Evolutionary conservation across 345 rosid species (phyloP).

Genomic region (Arabidopsis arenosa): DNA sequence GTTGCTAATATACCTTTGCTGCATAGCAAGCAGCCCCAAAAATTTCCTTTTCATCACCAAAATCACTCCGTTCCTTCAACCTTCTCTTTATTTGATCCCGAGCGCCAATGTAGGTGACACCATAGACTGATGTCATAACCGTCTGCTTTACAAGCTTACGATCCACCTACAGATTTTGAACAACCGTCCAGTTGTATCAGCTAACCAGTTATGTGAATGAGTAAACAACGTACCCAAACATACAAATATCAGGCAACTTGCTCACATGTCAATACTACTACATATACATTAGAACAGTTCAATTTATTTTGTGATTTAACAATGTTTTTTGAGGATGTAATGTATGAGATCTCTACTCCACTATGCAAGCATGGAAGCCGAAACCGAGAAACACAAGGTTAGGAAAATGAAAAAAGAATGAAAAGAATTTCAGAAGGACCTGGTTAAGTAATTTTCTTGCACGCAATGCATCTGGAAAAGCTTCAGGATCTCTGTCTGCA

Average conservation of each 20-base stretch:
- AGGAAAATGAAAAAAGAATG: not conserved
- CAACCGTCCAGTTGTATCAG: slow-evolving; percentile 40
- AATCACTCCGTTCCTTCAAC: slow-evolving; percentile 82
- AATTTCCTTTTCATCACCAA: slow-evolving; percentile 58
- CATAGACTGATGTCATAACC: slow-evolving; percentile 99
- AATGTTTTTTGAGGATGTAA: slow-evolving; percentile 3
- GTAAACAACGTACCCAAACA: slow-evolving; percentile 24
- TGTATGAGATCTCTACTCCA: slow-evolving; percentile 19
- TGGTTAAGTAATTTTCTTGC: slow-evolving; percentile 70
- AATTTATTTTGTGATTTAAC: slow-evolving; percentile 17
- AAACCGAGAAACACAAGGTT: slow-evolving; percentile 19
- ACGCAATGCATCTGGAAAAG: slow-evolving; percentile 68
- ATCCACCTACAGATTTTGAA: slow-evolving; percentile 69
- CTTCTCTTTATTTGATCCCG: slow-evolving; percentile 94
- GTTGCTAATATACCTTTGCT: slow-evolving; percentile 73
- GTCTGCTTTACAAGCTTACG: slow-evolving; percentile 99
- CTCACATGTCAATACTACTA: slow-evolving; percentile 10
- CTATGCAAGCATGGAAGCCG: slow-evolving; percentile 23
- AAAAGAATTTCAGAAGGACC: slow-evolving; percentile 50
- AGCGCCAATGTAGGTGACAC: slow-evolving; percentile 95
- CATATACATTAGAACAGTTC: slow-evolving; percentile 15
- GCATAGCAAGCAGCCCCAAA: slow-evolving; percentile 91
- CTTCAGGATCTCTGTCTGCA: slow-evolving; percentile 78
- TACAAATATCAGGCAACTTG: slow-evolving; percentile 24
- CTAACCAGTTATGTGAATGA: slow-evolving; percentile 38